A percentile compares a stretch with the other conserved stretches of the same genome.
Evolutionary conservation across 2,329 filamentous ascomycete species (phyloP).

Genomic region (Huntiella savannae): DNA sequence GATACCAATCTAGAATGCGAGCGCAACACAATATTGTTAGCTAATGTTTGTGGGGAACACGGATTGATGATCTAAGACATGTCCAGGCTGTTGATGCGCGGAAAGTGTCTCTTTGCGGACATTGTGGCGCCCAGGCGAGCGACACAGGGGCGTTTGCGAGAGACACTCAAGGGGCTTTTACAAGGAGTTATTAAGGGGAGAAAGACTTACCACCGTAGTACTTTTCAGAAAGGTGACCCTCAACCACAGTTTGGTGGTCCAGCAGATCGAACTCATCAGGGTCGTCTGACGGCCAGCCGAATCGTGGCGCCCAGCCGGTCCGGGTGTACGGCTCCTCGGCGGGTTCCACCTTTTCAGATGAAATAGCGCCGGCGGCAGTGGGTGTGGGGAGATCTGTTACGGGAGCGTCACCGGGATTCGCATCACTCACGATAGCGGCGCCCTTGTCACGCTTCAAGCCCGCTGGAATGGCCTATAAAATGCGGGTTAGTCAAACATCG

Average conservation of each 20-base stretch:
- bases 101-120: too few species aligned
- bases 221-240: conserved; percentile 67
- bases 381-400: conserved; percentile 63
- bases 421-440: conserved; percentile 58
- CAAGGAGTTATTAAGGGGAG: neutral
- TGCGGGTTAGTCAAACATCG: too few species aligned
- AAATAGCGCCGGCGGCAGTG: conserved; percentile 48
- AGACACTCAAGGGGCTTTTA: too few species aligned
- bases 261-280: conserved; percentile 49
- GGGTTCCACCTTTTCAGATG: conserved; percentile 31
- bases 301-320: conserved; percentile 77
- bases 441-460: conserved; percentile 46
- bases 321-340: conserved; percentile 26
- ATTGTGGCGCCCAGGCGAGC: too few species aligned
- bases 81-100: too few species aligned
- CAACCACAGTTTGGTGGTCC: conserved; percentile 76
- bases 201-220: conserved; percentile 58
- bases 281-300: conserved; percentile 48
- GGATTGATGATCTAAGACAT: too few species aligned
- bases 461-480: conserved; percentile 38
- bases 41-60: neutral
- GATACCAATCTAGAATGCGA: conserved; percentile 64
- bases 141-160: too few species aligned
- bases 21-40: conserved; percentile 8
- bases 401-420: conserved; percentile 42